These are phyloP conservation scores for Beauveria brongniartii DNA, from an alignment of 2,329 filamentous ascomycete species.

Conservation along the genomic window DNA sequence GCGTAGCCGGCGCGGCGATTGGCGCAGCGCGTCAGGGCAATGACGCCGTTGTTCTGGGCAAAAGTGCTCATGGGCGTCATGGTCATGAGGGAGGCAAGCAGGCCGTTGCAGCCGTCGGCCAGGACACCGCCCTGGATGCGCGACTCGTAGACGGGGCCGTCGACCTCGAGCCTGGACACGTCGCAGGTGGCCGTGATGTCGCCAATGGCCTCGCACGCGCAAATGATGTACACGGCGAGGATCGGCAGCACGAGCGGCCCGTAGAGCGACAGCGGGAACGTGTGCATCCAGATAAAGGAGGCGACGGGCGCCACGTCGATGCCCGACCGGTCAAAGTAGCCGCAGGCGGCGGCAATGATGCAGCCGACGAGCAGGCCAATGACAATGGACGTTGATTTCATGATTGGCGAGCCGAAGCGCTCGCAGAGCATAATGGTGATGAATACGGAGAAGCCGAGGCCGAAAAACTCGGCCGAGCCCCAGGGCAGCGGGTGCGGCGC, in stretches of 20 bases:
- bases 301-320: conserved; percentile 64
- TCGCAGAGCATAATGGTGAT: conserved; percentile 72
- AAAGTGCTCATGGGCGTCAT: conserved; percentile 75
- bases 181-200: conserved; percentile 78
- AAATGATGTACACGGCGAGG: conserved; percentile 61
- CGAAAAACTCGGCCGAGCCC: conserved; percentile 72
- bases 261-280: conserved; percentile 64
- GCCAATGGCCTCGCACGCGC: conserved; percentile 71
- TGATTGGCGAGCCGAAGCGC: conserved; percentile 72
- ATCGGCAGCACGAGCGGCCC: conserved; percentile 66
- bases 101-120: conserved; percentile 68
- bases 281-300: conserved; percentile 73
- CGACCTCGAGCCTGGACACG: conserved; percentile 66
- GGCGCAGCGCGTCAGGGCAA: conserved; percentile 72
- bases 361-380: conserved; percentile 67
- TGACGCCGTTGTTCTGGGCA: conserved; percentile 79
- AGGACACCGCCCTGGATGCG: conserved; percentile 73
- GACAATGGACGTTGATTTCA: conserved; percentile 73
- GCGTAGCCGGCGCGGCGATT: conserved; percentile 75
- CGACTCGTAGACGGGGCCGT: conserved; percentile 63
- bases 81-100: conserved; percentile 68
- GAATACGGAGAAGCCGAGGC: conserved; percentile 72
- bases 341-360: conserved; percentile 68
- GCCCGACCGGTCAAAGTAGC: conserved; percentile 67
- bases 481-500: conserved; percentile 68